Evolutionary conservation across 768 basidiomycete species (phyloP), one percentile per base, ranked within the genome.

Genomic region (Suillus variegatus): DNA sequence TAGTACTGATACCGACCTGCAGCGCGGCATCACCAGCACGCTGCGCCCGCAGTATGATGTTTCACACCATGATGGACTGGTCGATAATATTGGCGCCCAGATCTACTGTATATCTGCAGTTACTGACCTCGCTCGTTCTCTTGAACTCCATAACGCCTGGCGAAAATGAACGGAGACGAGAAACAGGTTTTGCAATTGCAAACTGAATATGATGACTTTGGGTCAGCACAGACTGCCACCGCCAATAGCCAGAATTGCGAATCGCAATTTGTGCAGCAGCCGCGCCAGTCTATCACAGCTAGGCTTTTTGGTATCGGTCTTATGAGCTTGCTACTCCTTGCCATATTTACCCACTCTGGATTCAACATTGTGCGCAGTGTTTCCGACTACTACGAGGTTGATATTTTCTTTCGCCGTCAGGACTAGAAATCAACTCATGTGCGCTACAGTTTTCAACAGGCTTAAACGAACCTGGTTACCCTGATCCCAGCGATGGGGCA

Each of bases 401-500:
- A n/a, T 12, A 22, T 12, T 13, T 20, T 64, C 44, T 35, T 13
- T 32, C n/a, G 20, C 38, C n/a, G 16, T 32, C n/a, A 4, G 43
- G 32, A 40, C 6, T 40, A 35, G n/a, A 36, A 28, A 40, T 36
- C 63, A 46, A 61, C 44, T 44, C 41, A 73, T 13, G 18, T 47
- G 57, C 22, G 4, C 32, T 41, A 1, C 38, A 76, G 75, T 13
- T 18, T 44, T 60, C 28, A 66, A 41, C 14, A 13, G 36, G 16
- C 16, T 62, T 16, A 0, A 41, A 63, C 9, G 44, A 32, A 20
- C 58, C n/a, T 3, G 68, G 54, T 7, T 32, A 14, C 6, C 72
- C 70, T 2, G 61, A 22, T 6, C 25, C 47, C 1, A 63, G 57
- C 18, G 74, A 74, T 47, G 74, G 74, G 18, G 13, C 3, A 2